Base-by-base conservation (phyloP, 345 rosid genomes). In the Linum usitatissimum region DNA sequence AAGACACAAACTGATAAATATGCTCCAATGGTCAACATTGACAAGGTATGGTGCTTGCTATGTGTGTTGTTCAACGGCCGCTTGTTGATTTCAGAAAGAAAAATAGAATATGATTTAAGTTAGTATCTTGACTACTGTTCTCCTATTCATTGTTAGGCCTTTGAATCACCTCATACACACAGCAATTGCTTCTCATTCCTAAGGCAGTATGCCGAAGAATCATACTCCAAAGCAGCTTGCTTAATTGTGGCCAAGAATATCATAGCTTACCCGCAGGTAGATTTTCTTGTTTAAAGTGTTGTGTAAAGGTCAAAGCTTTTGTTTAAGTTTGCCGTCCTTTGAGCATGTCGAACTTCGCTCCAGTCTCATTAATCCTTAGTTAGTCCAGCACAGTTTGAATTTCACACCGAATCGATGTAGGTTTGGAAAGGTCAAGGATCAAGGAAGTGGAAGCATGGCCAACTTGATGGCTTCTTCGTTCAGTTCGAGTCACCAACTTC, bases 401-500 rank as follows among this genome's bases (percentile, higher is more conserved):
- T 45, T 45, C 17, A 45, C 49, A 48, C 42, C 63, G n/a, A 62
- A 17, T 45, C 61, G 55, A 70, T 59, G 57, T 71, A 91, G 98
- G 88, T 91, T 57, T 91, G 96, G 96, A 91, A 84, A 83, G 99
- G 99, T 69, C 91, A 86, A 79, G 99, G 99, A 58, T 86, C 96
- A 51, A 87, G 99, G 79, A 93, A 93, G 78, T 93, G 99, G 99
- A 93, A 66, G 70, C 91, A 85, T 18, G 96, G 97, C 62, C 90
- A 76, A 68, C 81, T 78, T 55, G 97, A 93, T 76, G 97, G 99
- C 59, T 86, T 93, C 77, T 93, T 90, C 69, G 81, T 93, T 74
- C 99, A 90, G 71, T 90, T 81, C 68, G 99, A 93, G 70, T 84
- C 90, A 23, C 86, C 86, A 12, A 59, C 62, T 56, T 30, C 82